These are phyloP conservation scores for Musa balbisiana DNA, from an alignment of 202 grass and related monocot genomes.

Conservation along the genomic window DNA sequence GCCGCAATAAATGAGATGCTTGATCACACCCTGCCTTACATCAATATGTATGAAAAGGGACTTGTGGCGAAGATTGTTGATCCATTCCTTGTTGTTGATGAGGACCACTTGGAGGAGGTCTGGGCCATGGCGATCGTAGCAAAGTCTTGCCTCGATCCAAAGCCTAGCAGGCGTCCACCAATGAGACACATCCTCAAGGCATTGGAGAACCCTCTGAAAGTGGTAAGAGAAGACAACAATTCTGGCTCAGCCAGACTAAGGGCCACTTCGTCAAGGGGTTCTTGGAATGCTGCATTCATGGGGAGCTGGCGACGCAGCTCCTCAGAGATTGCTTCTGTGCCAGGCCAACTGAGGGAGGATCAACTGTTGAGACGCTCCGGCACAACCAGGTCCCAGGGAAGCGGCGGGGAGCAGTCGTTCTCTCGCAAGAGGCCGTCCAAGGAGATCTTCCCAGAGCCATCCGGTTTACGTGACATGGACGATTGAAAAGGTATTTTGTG, in stretches of 20 bases:
- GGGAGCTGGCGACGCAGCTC: slow-evolving; percentile 88
- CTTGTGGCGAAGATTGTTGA: slow-evolving; percentile 89
- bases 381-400: slow-evolving; percentile 65
- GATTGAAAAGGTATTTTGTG: slow-evolving; percentile 41
- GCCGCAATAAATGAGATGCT: slow-evolving; percentile 52
- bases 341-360: slow-evolving; percentile 54
- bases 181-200: slow-evolving; percentile 89
- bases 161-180: slow-evolving; percentile 59
- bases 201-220: slow-evolving; percentile 88
- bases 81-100: slow-evolving; percentile 78
- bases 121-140: slow-evolving; percentile 98
- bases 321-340: slow-evolving; percentile 42
- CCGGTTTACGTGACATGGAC: slow-evolving; percentile 63
- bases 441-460: slow-evolving; percentile 88
- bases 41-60: slow-evolving; percentile 90
- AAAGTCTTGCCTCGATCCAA: slow-evolving; percentile 92
- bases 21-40: slow-evolving; percentile 51
- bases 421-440: slow-evolving; percentile 68
- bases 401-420: slow-evolving; percentile 71
- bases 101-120: slow-evolving; percentile 97
- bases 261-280: slow-evolving; percentile 75
- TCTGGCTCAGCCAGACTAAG: slow-evolving; percentile 60
- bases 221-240: slow-evolving; percentile 82
- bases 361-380: slow-evolving; percentile 56
- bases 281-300: slow-evolving; percentile 84